phyloP scores from a whole-genome alignment of 768 basidiomycete species.

The Amanita subjunquillea region DNA sequence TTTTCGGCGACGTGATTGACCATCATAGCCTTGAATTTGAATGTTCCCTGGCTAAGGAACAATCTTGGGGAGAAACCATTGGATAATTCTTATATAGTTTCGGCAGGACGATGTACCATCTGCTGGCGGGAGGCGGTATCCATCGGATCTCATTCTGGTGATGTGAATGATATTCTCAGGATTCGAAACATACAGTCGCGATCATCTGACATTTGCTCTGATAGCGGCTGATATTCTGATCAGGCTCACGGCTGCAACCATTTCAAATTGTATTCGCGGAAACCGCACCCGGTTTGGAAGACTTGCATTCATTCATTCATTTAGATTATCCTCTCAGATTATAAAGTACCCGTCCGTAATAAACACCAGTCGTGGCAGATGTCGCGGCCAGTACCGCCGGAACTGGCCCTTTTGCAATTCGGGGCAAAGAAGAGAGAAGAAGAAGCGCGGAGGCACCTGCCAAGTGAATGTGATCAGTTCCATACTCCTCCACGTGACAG shows the following conservation, averaged over 20 bases:
- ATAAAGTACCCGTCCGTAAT: constrained; percentile 58
- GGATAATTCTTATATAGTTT: too few species aligned
- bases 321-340: constrained; percentile 18
- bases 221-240: too few species aligned
- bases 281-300: too few species aligned
- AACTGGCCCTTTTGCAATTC: constrained; percentile 64
- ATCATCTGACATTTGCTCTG: too few species aligned
- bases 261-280: too few species aligned
- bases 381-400: constrained; percentile 54
- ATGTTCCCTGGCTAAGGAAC: neutral
- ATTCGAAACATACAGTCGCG: too few species aligned
- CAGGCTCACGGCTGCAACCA: too few species aligned
- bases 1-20: constrained; percentile 51
- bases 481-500: neutral
- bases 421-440: constrained; percentile 64
- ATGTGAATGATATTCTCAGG: too few species aligned
- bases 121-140: too few species aligned
- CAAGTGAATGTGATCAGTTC: neutral
- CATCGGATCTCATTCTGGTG: too few species aligned
- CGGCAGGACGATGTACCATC: too few species aligned
- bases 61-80: too few species aligned
- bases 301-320: neutral
- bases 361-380: constrained; percentile 47
- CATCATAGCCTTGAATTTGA: constrained; percentile 21
- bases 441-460: constrained; percentile 70